These are phyloP conservation scores for Trametes hirsuta DNA, from an alignment of 1,284 basidiomycete species.

Conservation along the genomic window DNA sequence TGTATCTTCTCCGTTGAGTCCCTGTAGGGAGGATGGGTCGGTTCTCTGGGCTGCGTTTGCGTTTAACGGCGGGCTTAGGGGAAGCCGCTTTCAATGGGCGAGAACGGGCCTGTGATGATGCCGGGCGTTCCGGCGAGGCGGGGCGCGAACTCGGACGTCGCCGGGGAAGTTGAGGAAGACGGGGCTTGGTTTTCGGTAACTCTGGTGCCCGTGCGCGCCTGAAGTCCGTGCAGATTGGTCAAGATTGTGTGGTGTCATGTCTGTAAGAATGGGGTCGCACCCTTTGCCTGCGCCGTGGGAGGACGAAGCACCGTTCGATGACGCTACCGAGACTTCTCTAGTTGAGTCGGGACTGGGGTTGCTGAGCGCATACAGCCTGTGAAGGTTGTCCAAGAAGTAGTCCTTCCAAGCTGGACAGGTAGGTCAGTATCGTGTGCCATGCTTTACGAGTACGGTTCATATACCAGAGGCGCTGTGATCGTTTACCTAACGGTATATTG, in stretches of 20 bases:
- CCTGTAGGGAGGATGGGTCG: neutral
- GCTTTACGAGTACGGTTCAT: neutral
- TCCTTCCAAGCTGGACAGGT: conserved; percentile 12
- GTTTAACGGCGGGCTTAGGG: no score
- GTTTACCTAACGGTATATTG: conserved; percentile 1
- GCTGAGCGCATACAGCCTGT: conserved; percentile 1
- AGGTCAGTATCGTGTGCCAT: neutral
- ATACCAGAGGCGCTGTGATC: conserved; percentile 4
- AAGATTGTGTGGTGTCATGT: no score
- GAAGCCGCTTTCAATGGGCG: neutral
- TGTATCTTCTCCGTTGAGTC: neutral
- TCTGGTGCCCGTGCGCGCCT: no score
- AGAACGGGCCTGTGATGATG: neutral
- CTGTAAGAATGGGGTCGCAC: no score
- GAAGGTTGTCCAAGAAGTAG: conserved; percentile 11
- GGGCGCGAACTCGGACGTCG: no score
- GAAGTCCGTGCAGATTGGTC: no score
- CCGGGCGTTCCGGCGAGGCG: no score
- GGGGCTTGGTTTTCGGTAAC: no score
- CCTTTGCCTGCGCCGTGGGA: neutral
- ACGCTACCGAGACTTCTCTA: neutral
- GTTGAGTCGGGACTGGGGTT: neutral
- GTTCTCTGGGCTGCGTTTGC: neutral
- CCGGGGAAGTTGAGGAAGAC: no score
- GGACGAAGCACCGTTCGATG: neutral